phyloP scores from a whole-genome alignment of 192 early-diverging fungal genomes.

The Entophlyctis luteolus region DNA sequence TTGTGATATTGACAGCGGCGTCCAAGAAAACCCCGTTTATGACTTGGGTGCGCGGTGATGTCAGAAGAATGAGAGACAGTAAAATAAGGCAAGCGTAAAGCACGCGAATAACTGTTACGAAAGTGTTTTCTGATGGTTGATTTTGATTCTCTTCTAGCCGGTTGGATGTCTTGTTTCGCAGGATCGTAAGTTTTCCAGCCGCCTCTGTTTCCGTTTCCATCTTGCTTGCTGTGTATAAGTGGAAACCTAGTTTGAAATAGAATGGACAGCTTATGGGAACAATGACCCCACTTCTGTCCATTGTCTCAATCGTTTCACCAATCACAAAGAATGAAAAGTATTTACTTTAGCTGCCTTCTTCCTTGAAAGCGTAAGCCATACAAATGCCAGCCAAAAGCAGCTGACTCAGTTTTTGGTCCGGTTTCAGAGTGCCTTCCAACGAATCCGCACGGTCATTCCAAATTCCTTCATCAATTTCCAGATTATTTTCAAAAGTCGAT shows the following conservation, averaged over 20 bases:
- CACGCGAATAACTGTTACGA: conserved; percentile 16
- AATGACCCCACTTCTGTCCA: too few species aligned
- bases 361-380: too few species aligned
- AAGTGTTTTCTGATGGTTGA: not conserved
- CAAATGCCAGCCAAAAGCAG: too few species aligned
- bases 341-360: too few species aligned
- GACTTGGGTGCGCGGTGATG: conserved; percentile 5
- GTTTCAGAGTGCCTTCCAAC: too few species aligned
- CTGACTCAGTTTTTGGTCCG: too few species aligned
- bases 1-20: conserved; percentile 18
- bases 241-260: not conserved
- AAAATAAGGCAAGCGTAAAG: conserved; percentile 18
- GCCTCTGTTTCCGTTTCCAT: not conserved
- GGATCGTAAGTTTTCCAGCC: conserved; percentile 9
- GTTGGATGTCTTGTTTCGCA: conserved; percentile 12
- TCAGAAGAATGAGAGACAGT: conserved; percentile 16
- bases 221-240: not conserved
- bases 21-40: conserved; percentile 17
- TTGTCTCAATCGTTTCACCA: too few species aligned
- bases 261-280: too few species aligned
- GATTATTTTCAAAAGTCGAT: too few species aligned
- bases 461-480: too few species aligned
- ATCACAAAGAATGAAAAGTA: too few species aligned
- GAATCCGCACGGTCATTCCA: too few species aligned
- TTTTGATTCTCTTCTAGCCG: conserved; percentile 7